Evolutionary conservation across 1,284 basidiomycete species (phyloP).

Genomic region (Cutaneotrichosporon cutaneum): DNA sequence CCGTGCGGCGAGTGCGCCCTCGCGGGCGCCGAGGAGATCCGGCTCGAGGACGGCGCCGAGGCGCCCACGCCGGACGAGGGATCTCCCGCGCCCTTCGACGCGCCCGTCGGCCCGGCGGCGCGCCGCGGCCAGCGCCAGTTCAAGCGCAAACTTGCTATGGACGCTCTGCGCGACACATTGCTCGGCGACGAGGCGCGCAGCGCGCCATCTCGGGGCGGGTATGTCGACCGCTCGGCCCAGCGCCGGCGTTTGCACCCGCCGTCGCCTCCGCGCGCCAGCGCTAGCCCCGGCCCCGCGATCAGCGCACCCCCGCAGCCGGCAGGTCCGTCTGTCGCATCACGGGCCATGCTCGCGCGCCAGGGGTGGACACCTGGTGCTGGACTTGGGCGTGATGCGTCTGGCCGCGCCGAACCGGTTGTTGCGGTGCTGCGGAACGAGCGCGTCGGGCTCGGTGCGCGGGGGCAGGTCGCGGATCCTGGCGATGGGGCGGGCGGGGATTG

Average conservation of each 20-base stretch:
- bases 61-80: not conserved
- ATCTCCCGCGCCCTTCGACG: not conserved
- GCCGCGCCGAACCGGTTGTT: constrained; percentile 35
- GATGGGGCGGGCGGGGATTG: constrained; percentile 33
- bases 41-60: constrained; percentile 34
- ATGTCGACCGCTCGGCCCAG: constrained; percentile 47
- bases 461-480: constrained; percentile 14
- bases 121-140: constrained; percentile 16
- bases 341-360: constrained; percentile 36
- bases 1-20: constrained; percentile 47
- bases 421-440: constrained; percentile 34
- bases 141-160: constrained; percentile 37
- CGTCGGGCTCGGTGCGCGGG: constrained; percentile 37
- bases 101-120: constrained; percentile 8
- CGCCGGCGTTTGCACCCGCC: constrained; percentile 34
- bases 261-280: constrained; percentile 21
- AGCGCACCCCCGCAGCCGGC: constrained; percentile 10
- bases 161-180: constrained; percentile 32
- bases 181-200: constrained; percentile 26
- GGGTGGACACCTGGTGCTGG: constrained; percentile 45
- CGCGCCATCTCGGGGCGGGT: constrained; percentile 8
- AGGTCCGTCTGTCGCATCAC: constrained; percentile 23
- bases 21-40: constrained; percentile 33
- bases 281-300: not conserved
- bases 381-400: constrained; percentile 35